These are phyloP conservation scores for Cymbidium sinense DNA, from an alignment of 106 monocot species.

Conservation along the genomic window DNA sequence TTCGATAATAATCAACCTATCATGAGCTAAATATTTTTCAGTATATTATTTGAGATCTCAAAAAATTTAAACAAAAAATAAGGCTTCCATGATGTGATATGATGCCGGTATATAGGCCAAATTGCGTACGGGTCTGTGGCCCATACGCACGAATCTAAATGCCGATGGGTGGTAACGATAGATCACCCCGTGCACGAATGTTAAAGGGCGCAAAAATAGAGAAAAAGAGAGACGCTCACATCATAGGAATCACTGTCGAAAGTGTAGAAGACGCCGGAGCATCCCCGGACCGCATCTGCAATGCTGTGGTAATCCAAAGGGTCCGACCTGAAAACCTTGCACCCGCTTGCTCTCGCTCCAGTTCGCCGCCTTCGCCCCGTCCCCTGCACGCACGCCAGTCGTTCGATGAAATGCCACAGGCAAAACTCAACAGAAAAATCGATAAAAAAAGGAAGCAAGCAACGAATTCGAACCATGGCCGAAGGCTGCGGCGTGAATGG, in stretches of 20 bases:
- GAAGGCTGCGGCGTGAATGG: slow-evolving; percentile 68
- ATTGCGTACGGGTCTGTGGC: too few species aligned
- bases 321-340: slow-evolving; percentile 55
- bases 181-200: background rate
- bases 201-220: background rate
- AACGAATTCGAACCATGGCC: slow-evolving; percentile 14
- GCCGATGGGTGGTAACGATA: background rate
- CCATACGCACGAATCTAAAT: background rate
- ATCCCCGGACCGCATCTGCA: slow-evolving; percentile 66
- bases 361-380: slow-evolving; percentile 11
- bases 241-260: slow-evolving; percentile 55
- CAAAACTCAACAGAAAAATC: background rate
- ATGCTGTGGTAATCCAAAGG: slow-evolving; percentile 88
- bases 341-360: slow-evolving; percentile 28
- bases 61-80: too few species aligned
- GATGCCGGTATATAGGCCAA: too few species aligned
- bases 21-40: too few species aligned
- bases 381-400: background rate
- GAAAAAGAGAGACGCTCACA: slow-evolving; percentile 35
- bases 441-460: background rate
- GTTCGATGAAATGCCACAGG: background rate
- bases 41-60: too few species aligned
- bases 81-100: too few species aligned
- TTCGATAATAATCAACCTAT: too few species aligned
- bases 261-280: slow-evolving; percentile 85